Base-by-base conservation (phyloP, 129 eudicot genomes). In the Centella asiatica region DNA sequence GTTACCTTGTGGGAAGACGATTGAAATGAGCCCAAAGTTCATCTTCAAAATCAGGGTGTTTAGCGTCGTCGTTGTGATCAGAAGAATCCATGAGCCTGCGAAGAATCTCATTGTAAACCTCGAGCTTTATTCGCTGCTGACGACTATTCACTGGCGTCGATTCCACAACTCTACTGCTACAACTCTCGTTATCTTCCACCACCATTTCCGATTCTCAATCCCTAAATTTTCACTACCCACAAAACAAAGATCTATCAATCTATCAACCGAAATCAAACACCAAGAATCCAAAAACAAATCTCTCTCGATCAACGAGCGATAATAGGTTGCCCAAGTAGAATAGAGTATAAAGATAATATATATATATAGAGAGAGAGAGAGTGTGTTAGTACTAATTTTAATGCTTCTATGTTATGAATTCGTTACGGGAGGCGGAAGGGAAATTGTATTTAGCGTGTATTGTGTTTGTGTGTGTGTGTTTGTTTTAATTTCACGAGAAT, bases 11-110 rank as follows among this genome's bases (percentile, higher is more conserved):
- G 1, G 99, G 99, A 23, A 92, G 90, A 61, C 99, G 94, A 78
- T 80, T 80, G 69, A 92, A 92, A 72, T 92, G 96, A 55, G 90
- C 81, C 85, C 95, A 84, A 50, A 92, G 99, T 55, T 92, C 75
- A 65, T 87, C 88, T 20, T 87, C 99, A 61, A 92, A 92, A 51
- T 74, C 86, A 75, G 96, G 78, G 27, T 69, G 62, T 69, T 60
- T 63, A 10, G 83, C 87, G 69, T 92, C 96, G 2, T 68, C 72
- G 62, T 67, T 34, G 40, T n/a, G 26, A 27, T 31, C 76, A 27
- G 65, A 58, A 13, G 79, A 71, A 40, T 87, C 86, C 60, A 82
- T 92, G 23, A 92, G 88, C 60, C 96, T 75, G 32, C 83, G 82
- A 15, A 92, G 78, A 63, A 87, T 79, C 88, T 92, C 96, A 77